Evolutionary conservation across 257 asterid genomes (phyloP).

Genomic region (Apocynum venetum): DNA sequence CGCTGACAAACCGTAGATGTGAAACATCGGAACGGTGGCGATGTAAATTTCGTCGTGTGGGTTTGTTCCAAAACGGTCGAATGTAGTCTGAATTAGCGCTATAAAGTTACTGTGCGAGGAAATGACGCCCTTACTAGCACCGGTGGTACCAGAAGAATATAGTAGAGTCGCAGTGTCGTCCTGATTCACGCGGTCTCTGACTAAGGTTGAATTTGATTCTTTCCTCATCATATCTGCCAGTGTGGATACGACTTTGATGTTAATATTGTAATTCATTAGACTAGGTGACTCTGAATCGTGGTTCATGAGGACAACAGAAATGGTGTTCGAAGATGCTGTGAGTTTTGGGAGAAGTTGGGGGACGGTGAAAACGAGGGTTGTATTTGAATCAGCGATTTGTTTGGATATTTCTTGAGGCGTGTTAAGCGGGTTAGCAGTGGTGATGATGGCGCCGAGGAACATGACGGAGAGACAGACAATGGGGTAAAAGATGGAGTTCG

Average conservation of each 20-base stretch:
- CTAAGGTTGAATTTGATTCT: constrained; percentile 32
- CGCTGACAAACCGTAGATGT: constrained; percentile 76
- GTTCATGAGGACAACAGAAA: constrained; percentile 53
- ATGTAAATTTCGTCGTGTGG: constrained; percentile 43
- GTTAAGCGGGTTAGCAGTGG: constrained; percentile 92
- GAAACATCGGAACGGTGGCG: constrained; percentile 94
- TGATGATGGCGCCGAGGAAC: constrained; percentile 89
- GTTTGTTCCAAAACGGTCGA: constrained; percentile 33
- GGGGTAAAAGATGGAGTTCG: constrained; percentile 83
- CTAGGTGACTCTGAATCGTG: neutral
- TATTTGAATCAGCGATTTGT: constrained; percentile 72
- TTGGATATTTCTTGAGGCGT: constrained; percentile 64
- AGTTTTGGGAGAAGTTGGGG: constrained; percentile 58
- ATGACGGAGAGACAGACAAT: constrained; percentile 70
- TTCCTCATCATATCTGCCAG: constrained; percentile 59
- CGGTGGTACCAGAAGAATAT: constrained; percentile 96
- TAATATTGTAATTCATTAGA: neutral
- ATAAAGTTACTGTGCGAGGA: constrained; percentile 74
- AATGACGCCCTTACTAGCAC: constrained; percentile 90
- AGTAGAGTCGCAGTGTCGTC: constrained; percentile 78
- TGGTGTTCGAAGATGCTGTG: constrained; percentile 25
- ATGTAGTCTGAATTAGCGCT: constrained; percentile 61
- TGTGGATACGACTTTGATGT: constrained; percentile 18
- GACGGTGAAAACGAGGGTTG: constrained; percentile 64
- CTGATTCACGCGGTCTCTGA: constrained; percentile 49